Conservation (phyloP, 2,329 filamentous ascomycete species). For the Teratosphaeria nubilosa region DNA sequence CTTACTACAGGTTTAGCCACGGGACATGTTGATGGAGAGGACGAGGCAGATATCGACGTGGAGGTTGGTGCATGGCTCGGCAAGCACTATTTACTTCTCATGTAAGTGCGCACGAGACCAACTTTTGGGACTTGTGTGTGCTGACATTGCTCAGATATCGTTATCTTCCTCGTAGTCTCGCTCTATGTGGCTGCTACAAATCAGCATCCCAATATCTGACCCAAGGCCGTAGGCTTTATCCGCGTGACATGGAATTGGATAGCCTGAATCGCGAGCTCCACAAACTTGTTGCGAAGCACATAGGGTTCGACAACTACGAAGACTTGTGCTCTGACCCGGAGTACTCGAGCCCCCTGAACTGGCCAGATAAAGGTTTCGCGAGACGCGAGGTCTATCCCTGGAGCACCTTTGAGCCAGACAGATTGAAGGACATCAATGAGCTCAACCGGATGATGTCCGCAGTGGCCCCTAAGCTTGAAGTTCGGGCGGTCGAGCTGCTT, state of each 20-base stretch:
- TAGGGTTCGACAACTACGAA: background rate
- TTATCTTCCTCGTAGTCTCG: conserved; percentile 42
- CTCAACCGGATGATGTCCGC: conserved; percentile 60
- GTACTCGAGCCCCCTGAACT: conserved; percentile 25
- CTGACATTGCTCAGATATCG: conserved; percentile 12
- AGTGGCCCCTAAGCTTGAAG: conserved; percentile 73
- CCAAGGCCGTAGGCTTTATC: conserved; percentile 48
- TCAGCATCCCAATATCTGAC: conserved; percentile 58
- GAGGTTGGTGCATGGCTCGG: conserved; percentile 40
- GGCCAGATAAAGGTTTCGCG: conserved; percentile 61
- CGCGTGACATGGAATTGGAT: conserved; percentile 46
- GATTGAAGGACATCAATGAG: conserved; percentile 39
- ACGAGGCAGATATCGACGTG: conserved; percentile 15
- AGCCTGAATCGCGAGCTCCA: conserved; percentile 31
- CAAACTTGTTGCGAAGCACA: background rate
- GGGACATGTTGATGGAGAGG: conserved; percentile 7
- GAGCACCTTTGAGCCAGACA: conserved; percentile 51
- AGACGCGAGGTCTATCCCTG: conserved; percentile 56
- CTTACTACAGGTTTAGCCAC: conserved; percentile 17
- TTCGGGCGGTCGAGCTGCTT: conserved; percentile 66
- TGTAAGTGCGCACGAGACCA: conserved; percentile 6
- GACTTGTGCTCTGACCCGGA: background rate
- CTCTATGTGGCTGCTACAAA: conserved; percentile 50
- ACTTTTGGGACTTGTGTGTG: background rate
- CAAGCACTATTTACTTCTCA: conserved; percentile 15